phyloP scores from a whole-genome alignment of 495 filamentous ascomycete genomes.

The Aspergillus biplanus region DNA sequence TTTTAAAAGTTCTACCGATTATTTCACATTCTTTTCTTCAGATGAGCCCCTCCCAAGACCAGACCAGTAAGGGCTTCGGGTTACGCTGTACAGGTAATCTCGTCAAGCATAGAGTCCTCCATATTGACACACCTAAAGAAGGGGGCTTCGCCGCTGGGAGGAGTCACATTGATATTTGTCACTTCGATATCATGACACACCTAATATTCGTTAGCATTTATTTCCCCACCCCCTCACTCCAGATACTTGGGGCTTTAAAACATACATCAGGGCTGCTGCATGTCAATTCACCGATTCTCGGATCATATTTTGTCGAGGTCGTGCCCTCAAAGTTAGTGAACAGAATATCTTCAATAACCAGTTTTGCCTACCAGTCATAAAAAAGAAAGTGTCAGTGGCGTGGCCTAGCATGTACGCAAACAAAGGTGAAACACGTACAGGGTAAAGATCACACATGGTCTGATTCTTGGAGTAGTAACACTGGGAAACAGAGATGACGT shows the following conservation, averaged over 20 bases:
- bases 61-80: too few relatives aligned
- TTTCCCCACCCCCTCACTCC: too few relatives aligned
- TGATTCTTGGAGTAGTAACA: conserved; percentile 16
- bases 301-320: conserved; percentile 11
- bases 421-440: neutral
- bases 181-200: conserved; percentile 16
- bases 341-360: conserved; percentile 12
- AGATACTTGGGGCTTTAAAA: neutral
- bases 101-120: neutral
- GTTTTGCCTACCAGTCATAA: neutral
- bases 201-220: neutral
- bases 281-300: conserved; percentile 10
- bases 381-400: neutral
- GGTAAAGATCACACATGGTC: conserved; percentile 16
- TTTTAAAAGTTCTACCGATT: too few relatives aligned
- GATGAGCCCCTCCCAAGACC: too few relatives aligned
- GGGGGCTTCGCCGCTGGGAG: conserved; percentile 8
- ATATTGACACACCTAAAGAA: neutral
- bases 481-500: conserved; percentile 5
- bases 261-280: conserved; percentile 17
- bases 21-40: too few relatives aligned
- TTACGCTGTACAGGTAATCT: neutral
- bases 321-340: conserved; percentile 19
- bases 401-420: too few relatives aligned
- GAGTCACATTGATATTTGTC: conserved; percentile 13